Conservation (phyloP, 225 moss, liverwort and hornwort species). For the Thuidium tamariscinum region DNA sequence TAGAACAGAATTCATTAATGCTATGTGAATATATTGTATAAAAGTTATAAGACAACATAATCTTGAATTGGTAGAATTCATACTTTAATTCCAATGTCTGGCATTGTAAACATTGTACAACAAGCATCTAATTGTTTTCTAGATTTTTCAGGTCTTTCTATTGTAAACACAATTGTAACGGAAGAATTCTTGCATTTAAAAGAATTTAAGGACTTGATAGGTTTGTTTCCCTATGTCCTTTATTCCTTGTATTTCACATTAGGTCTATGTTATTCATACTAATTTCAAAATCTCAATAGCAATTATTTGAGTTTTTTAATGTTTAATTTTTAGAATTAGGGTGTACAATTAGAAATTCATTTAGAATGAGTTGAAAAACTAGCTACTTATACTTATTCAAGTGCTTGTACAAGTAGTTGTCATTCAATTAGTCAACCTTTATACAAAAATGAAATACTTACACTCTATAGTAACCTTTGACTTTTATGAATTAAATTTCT, state of each 20-base stretch:
- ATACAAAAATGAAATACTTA: fast-evolving
- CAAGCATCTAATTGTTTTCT: neutral
- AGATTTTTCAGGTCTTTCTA: no score
- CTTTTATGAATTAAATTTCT: neutral
- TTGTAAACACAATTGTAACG: no score
- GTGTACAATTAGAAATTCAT: no score
- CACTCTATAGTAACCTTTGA: neutral
- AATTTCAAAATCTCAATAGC: neutral
- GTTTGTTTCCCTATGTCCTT: neutral
- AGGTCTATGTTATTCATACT: neutral
- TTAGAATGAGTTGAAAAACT: no score
- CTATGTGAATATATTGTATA: no score
- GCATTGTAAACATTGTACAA: fast-evolving
- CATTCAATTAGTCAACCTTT: no score
- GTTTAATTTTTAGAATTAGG: neutral
- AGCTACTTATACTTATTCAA: no score
- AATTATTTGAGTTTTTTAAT: neutral
- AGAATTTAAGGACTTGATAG: neutral
- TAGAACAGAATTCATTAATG: fast-evolving
- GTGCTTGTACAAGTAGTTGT: no score
- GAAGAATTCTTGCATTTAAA: no score
- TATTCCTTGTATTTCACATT: neutral
- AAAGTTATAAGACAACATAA: neutral
- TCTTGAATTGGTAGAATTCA: neutral
- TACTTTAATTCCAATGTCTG: fast-evolving